phyloP scores from a whole-genome alignment of 495 filamentous ascomycete species.

The Sordaria brevicollis region DNA sequence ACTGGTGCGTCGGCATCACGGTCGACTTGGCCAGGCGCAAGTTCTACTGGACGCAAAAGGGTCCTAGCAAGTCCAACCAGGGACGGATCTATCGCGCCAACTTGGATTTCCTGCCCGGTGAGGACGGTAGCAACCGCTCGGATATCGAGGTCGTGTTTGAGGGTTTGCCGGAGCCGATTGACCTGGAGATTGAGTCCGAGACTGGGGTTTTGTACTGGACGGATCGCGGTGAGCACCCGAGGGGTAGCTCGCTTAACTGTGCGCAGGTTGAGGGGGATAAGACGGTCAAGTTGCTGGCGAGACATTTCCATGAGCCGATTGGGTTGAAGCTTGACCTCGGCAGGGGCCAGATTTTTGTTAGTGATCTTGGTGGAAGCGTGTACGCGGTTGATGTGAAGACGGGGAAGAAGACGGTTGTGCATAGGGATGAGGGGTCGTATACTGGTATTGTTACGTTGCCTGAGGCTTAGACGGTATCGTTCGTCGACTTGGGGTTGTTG shows the following conservation, averaged over 20 bases:
- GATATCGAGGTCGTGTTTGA: slow-evolving; percentile 37
- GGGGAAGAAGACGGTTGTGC: slow-evolving; percentile 16
- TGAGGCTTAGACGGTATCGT: not conserved
- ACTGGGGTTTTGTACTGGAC: slow-evolving; percentile 40
- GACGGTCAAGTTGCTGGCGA: slow-evolving; percentile 12
- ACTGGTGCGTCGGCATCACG: slow-evolving; percentile 46
- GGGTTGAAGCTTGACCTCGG: slow-evolving; percentile 32
- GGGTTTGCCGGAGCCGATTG: slow-evolving; percentile 43
- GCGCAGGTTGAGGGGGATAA: not conserved
- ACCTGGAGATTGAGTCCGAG: slow-evolving; percentile 38
- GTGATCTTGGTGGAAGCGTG: slow-evolving; percentile 33
- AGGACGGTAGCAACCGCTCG: slow-evolving; percentile 2
- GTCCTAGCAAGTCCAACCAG: slow-evolving; percentile 29
- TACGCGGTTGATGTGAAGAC: slow-evolving; percentile 31
- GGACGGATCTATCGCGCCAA: slow-evolving; percentile 39
- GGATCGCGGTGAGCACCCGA: slow-evolving; percentile 41
- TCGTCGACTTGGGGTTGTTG: not conserved
- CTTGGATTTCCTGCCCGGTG: slow-evolving; percentile 16
- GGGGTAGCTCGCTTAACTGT: slow-evolving; percentile 36
- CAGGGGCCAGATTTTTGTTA: slow-evolving; percentile 26
- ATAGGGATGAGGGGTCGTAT: slow-evolving; percentile 2
- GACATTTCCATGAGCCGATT: slow-evolving; percentile 40
- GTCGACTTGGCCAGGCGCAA: slow-evolving; percentile 23
- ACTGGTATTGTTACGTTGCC: not conserved
- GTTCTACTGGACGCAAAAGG: slow-evolving; percentile 51